Evolutionary conservation across 1,284 basidiomycete species (phyloP).

Genomic region (Trametes pubescens): DNA sequence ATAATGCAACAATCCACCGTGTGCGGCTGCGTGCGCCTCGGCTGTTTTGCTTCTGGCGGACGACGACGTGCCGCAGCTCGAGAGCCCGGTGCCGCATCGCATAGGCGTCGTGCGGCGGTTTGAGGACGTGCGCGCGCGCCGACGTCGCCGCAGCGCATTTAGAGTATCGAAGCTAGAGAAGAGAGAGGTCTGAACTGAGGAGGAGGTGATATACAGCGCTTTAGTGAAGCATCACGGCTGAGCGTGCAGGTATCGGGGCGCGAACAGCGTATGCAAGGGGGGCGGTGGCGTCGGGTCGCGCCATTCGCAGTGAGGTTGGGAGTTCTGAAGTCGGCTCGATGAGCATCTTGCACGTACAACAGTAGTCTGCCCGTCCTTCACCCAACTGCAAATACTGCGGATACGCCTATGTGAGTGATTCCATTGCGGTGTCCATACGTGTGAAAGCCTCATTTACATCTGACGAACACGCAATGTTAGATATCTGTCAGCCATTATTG

Average conservation of each 20-base stretch:
- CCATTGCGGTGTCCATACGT: too few relatives aligned
- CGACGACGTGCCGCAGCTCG: conserved; percentile 44
- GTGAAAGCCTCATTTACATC: too few relatives aligned
- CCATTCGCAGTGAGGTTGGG: too few relatives aligned
- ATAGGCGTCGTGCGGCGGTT: conserved; percentile 43
- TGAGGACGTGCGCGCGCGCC: conserved; percentile 44
- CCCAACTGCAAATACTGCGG: too few relatives aligned
- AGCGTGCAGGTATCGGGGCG: conserved; percentile 10
- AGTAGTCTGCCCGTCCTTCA: too few relatives aligned
- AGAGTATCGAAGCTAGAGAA: conserved; percentile 42
- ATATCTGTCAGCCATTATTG: too few relatives aligned
- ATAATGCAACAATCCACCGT: conserved; percentile 46
- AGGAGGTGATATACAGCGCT: conserved; percentile 55
- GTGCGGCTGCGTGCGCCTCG: conserved; percentile 54
- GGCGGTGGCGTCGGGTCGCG: too few relatives aligned
- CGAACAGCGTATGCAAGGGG: too few relatives aligned
- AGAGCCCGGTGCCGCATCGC: conserved; percentile 51
- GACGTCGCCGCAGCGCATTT: conserved; percentile 49
- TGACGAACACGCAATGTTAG: too few relatives aligned
- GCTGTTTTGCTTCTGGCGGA: conserved; percentile 56
- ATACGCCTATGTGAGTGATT: too few relatives aligned
- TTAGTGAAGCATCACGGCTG: conserved; percentile 59
- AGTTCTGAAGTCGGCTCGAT: too few relatives aligned
- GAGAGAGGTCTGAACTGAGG: conserved; percentile 50
- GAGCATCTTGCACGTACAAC: too few relatives aligned